Conservation (phyloP, 2,329 filamentous ascomycete species). For the Trichoderma arundinaceum region DNA sequence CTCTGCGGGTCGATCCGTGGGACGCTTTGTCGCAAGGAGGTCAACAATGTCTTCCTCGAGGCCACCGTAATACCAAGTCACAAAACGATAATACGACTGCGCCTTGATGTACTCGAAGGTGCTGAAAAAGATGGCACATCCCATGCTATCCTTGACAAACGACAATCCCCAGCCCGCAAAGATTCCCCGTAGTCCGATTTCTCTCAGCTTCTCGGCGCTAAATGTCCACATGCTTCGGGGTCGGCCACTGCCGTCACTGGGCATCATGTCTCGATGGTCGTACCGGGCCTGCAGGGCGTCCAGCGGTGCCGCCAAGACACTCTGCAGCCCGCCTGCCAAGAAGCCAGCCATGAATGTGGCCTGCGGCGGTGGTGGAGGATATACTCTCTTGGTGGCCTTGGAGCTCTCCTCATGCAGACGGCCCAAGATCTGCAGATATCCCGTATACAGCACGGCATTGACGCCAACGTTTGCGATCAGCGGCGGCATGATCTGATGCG, state of each 20-base stretch:
- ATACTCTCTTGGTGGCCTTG: constrained; percentile 64
- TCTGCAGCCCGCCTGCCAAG: constrained; percentile 71
- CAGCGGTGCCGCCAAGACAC: constrained; percentile 72
- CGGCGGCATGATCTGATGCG: constrained; percentile 77
- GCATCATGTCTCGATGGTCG: constrained; percentile 60
- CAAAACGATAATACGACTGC: constrained; percentile 72
- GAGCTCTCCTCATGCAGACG: constrained; percentile 68
- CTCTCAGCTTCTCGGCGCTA: constrained; percentile 64
- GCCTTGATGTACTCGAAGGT: constrained; percentile 78
- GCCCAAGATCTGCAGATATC: constrained; percentile 73
- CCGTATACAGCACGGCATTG: constrained; percentile 76
- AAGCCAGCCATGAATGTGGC: constrained; percentile 74
- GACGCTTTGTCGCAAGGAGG: constrained; percentile 54
- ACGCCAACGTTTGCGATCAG: constrained; percentile 76
- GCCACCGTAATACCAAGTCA: constrained; percentile 71
- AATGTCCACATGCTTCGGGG: constrained; percentile 76
- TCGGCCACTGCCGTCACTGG: constrained; percentile 47
- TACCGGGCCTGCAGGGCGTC: constrained; percentile 78
- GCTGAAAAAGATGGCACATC: constrained; percentile 74
- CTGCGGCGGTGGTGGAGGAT: constrained; percentile 67
- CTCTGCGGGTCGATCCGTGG: constrained; percentile 38
- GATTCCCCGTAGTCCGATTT: constrained; percentile 73
- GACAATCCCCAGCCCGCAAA: constrained; percentile 76
- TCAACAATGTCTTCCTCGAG: constrained; percentile 59
- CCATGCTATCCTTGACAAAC: constrained; percentile 71